These are phyloP conservation scores for Gonium pectorale DNA, from an alignment of 139 green algal genomes.

Conservation along the genomic window DNA sequence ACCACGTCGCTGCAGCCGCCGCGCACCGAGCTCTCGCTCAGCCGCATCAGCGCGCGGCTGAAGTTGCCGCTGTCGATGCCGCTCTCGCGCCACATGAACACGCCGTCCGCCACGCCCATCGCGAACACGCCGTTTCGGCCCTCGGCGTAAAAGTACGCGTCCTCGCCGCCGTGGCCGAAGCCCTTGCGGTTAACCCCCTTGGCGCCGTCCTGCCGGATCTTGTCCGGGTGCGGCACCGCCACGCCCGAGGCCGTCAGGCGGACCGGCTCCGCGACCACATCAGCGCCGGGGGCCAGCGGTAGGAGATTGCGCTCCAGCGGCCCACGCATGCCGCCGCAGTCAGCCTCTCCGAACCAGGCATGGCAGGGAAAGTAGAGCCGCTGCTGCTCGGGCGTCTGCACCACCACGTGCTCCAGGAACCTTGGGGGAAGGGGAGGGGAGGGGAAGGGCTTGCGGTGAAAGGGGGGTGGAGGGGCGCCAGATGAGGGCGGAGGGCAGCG, in stretches of 20 bases:
- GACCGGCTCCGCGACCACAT: constrained; percentile 50
- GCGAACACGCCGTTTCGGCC: constrained; percentile 72
- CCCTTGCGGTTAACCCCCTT: constrained; percentile 80
- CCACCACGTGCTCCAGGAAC: constrained; percentile 37
- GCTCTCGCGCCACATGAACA: constrained; percentile 90
- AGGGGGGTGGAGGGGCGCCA: background rate
- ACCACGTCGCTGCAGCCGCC: constrained; percentile 22
- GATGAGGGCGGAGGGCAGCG: background rate
- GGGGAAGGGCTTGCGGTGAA: background rate
- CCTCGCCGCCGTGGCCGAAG: constrained; percentile 85
- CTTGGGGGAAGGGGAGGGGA: background rate
- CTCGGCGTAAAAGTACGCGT: constrained; percentile 29
- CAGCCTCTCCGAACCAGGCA: constrained; percentile 85
- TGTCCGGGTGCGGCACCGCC: constrained; percentile 93
- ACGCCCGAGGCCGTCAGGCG: constrained; percentile 60
- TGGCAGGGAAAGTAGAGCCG: constrained; percentile 85
- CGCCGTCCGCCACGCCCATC: constrained; percentile 93
- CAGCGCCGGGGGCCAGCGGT: constrained; percentile 49
- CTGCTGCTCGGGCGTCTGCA: constrained; percentile 62
- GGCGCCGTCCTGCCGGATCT: constrained; percentile 71
- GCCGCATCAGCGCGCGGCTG: constrained; percentile 78
- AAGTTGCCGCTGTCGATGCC: constrained; percentile 92
- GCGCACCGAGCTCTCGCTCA: constrained; percentile 42
- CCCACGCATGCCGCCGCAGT: constrained; percentile 70
- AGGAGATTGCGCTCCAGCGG: constrained; percentile 77